phyloP scores from a whole-genome alignment of 2,329 filamentous ascomycete genomes.

The Cadophora luteo-olivacea region DNA sequence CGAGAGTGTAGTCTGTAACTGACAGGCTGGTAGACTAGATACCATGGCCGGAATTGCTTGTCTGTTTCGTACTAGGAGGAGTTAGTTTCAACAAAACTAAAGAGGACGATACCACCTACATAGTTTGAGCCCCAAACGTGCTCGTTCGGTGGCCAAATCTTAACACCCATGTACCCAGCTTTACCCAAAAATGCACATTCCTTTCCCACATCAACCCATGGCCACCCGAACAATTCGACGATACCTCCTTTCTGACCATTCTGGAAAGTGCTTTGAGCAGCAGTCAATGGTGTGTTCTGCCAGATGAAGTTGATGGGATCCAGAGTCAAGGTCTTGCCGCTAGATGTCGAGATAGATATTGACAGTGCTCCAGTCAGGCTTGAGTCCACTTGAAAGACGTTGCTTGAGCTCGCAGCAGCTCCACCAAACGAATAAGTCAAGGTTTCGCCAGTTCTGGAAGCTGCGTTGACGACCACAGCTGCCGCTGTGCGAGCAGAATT shows the following conservation, averaged over 20 bases:
- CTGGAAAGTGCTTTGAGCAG: conserved; percentile 38
- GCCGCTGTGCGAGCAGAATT: conserved; percentile 39
- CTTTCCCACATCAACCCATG: conserved; percentile 42
- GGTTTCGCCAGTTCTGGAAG: conserved; percentile 38
- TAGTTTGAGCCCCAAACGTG: conserved; percentile 43
- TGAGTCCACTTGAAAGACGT: conserved; percentile 38
- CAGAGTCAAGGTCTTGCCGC: conserved; percentile 38
- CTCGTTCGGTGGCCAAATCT: conserved; percentile 43
- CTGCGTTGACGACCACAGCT: conserved; percentile 41
- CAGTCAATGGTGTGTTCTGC: conserved; percentile 38
- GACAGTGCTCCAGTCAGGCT: conserved; percentile 31
- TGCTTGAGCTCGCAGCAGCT: conserved; percentile 29
- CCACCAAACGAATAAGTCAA: conserved; percentile 36
- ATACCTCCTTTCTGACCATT: conserved; percentile 43
- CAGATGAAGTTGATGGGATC: conserved; percentile 43
- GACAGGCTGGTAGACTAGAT: conserved; percentile 43
- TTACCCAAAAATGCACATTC: conserved; percentile 43
- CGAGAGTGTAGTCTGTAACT: conserved; percentile 42
- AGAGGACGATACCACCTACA: conserved; percentile 2
- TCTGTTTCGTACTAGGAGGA: conserved; percentile 37
- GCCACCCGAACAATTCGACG: conserved; percentile 44
- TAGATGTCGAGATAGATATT: conserved; percentile 37
- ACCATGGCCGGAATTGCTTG: conserved; percentile 43
- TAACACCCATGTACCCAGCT: conserved; percentile 45
- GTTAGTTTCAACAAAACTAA: neutral